phyloP scores from a whole-genome alignment of 345 rosid species.

The Brassica nigra region DNA sequence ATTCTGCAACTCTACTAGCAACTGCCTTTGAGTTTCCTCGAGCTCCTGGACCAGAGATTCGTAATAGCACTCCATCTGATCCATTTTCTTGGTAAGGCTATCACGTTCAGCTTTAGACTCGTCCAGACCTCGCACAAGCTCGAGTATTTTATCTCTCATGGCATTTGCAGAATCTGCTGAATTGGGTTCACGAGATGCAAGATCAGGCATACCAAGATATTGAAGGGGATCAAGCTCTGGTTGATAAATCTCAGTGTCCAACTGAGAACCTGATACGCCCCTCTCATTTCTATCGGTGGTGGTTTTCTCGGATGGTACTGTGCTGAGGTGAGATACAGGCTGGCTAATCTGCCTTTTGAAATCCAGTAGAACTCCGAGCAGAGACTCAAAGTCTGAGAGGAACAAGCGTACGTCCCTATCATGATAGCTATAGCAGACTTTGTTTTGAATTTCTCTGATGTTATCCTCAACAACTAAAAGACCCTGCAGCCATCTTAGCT shows the following conservation, averaged over 20 bases:
- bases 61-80: constrained; percentile 97
- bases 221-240: constrained; percentile 77
- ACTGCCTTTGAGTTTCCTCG: constrained; percentile 95
- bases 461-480: constrained; percentile 70
- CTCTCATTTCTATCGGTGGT: constrained; percentile 45
- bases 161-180: constrained; percentile 56
- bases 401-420: constrained; percentile 65
- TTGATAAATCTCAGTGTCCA: constrained; percentile 66
- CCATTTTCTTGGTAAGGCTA: constrained; percentile 89
- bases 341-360: constrained; percentile 69
- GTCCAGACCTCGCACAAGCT: constrained; percentile 86
- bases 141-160: constrained; percentile 73
- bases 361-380: constrained; percentile 63
- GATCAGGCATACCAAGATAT: constrained; percentile 60
- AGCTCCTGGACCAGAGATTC: constrained; percentile 96
- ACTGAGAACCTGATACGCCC: constrained; percentile 49
- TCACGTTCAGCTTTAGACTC: constrained; percentile 85
- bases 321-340: constrained; percentile 44
- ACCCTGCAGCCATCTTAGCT: constrained; percentile 66
- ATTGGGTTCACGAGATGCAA: constrained; percentile 60
- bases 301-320: constrained; percentile 46
- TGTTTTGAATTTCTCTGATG: constrained; percentile 69
- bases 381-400: constrained; percentile 64
- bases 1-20: constrained; percentile 86
- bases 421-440: constrained; percentile 62